Evolutionary conservation across 2,329 filamentous ascomycete species (phyloP).

Genomic region (Pseudopyricularia javanii): DNA sequence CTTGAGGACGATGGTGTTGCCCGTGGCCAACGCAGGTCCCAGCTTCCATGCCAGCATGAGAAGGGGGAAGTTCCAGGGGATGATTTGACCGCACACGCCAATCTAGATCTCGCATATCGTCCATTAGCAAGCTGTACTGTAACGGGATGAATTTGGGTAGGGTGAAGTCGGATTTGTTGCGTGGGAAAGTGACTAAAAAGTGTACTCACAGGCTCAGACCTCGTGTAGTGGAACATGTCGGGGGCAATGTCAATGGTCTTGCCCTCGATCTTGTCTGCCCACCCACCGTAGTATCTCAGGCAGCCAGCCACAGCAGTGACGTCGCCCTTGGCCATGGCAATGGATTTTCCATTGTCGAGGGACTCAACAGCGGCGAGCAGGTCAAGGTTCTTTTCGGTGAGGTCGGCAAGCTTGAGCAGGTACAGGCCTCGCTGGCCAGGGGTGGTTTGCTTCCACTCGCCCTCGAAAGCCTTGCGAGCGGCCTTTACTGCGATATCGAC

Average conservation of each 20-base stretch:
- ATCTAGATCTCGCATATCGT: constrained; percentile 24
- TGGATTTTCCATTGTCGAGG: constrained; percentile 78
- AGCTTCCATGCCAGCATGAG: constrained; percentile 80
- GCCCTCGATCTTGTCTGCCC: constrained; percentile 84
- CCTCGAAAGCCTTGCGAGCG: constrained; percentile 76
- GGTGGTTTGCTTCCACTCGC: constrained; percentile 53
- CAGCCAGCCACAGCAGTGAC: constrained; percentile 54
- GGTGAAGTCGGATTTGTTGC: no score
- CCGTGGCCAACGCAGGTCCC: constrained; percentile 57
- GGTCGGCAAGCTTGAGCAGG: constrained; percentile 65
- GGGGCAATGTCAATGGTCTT: constrained; percentile 71
- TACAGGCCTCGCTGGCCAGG: constrained; percentile 59
- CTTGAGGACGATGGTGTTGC: constrained; percentile 64
- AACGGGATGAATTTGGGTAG: no score
- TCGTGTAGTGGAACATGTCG: constrained; percentile 75
- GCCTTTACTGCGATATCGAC: constrained; percentile 66
- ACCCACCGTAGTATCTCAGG: constrained; percentile 80
- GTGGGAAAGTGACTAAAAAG: not conserved
- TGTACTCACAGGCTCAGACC: constrained; percentile 54
- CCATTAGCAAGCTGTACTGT: not conserved
- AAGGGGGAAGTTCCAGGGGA: constrained; percentile 80
- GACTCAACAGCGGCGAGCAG: constrained; percentile 73
- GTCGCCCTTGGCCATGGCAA: constrained; percentile 65
- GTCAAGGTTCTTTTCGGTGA: constrained; percentile 67
- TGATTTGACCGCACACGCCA: constrained; percentile 77